These are phyloP conservation scores for Yarrowia osloensis DNA, from an alignment of 805 yeast genomes.

Conservation along the genomic window DNA sequence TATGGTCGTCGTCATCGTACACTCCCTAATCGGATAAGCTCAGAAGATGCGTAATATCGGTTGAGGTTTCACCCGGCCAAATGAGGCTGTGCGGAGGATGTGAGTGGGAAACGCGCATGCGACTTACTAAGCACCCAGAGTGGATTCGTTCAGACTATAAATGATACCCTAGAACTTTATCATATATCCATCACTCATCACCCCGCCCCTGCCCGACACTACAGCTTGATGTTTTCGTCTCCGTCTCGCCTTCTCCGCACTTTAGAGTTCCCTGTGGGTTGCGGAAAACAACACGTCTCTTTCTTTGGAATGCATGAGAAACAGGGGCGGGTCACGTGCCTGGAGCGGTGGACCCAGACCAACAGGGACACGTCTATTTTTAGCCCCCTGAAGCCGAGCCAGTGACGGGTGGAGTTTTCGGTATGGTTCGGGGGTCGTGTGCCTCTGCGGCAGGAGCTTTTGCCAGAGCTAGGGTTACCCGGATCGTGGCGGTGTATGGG, in stretches of 20 bases:
- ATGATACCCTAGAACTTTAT: too few species aligned
- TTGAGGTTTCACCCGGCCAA: neutral
- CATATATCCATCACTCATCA: too few species aligned
- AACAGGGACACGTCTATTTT: neutral
- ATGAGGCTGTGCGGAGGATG: conserved; percentile 5
- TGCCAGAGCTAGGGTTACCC: neutral
- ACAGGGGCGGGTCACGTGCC: conserved; percentile 24
- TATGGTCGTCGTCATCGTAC: neutral
- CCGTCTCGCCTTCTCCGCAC: neutral
- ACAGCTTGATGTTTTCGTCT: too few species aligned
- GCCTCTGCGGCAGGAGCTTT: neutral
- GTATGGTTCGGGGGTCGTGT: neutral
- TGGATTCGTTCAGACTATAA: too few species aligned
- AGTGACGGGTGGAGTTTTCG: neutral
- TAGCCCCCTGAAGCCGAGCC: neutral
- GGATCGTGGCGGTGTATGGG: neutral
- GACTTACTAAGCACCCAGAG: too few species aligned
- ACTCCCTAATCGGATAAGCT: conserved; percentile 3
- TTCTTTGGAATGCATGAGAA: conserved; percentile 25
- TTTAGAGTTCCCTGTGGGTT: neutral
- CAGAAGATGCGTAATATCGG: conserved; percentile 17
- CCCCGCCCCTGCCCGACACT: too few species aligned
- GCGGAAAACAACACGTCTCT: conserved; percentile 26
- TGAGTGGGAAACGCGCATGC: neutral
- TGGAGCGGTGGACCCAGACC: neutral